These are phyloP conservation scores for Termitomyces sp. DNA, from an alignment of 768 basidiomycete genomes.

Conservation along the genomic window DNA sequence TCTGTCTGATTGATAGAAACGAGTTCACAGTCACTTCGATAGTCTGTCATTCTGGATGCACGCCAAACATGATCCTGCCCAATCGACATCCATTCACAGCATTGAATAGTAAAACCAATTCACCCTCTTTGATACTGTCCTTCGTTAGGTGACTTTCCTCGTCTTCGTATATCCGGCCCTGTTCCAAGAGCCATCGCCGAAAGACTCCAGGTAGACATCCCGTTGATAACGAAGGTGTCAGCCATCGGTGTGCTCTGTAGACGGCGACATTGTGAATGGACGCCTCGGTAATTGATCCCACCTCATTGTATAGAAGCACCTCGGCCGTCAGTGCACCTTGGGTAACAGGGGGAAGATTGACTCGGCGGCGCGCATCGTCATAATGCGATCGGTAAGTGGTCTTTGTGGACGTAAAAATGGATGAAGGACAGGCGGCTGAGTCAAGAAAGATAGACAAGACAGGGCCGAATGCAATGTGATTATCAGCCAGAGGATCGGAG, in stretches of 20 bases:
- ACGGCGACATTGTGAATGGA: constrained; percentile 72
- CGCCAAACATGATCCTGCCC: constrained; percentile 32
- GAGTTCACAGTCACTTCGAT: neutral
- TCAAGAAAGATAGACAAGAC: constrained; percentile 52
- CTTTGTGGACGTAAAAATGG: constrained; percentile 62
- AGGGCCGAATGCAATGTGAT: constrained; percentile 17
- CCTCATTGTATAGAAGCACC: constrained; percentile 57
- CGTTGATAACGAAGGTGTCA: constrained; percentile 54
- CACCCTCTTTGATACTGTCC: constrained; percentile 42
- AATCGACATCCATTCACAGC: constrained; percentile 65
- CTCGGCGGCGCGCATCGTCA: constrained; percentile 56
- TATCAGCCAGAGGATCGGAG: constrained; percentile 28
- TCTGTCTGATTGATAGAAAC: constrained; percentile 6
- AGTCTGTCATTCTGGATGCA: constrained; percentile 1
- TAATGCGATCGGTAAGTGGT: constrained; percentile 63
- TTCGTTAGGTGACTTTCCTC: constrained; percentile 34
- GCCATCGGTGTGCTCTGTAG: constrained; percentile 50
- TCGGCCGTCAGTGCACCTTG: constrained; percentile 35
- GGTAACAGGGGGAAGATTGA: constrained; percentile 34
- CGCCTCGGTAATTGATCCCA: constrained; percentile 52
- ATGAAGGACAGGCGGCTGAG: constrained; percentile 42
- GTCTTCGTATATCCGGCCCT: constrained; percentile 50
- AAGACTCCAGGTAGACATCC: constrained; percentile 74
- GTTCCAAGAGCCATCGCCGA: constrained; percentile 63
- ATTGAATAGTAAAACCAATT: constrained; percentile 68